These are phyloP conservation scores for Neurospora pannonica DNA, from an alignment of 495 filamentous ascomycete genomes.

Conservation along the genomic window DNA sequence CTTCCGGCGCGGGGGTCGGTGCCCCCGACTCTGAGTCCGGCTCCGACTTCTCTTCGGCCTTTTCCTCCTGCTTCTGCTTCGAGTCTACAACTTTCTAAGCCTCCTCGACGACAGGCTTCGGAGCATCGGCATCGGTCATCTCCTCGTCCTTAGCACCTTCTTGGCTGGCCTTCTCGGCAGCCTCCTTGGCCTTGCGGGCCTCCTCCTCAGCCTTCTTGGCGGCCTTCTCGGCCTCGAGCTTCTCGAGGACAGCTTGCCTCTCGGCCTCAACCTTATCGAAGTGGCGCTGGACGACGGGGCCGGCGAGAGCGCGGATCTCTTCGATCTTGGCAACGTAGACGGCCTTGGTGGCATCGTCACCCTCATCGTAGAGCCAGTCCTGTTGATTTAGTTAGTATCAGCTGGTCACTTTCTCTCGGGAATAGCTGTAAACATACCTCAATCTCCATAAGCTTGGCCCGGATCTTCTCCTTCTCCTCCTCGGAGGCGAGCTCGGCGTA, in stretches of 20 bases:
- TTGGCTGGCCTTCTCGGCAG: conserved; percentile 25
- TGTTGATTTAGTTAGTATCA: conserved; percentile 25
- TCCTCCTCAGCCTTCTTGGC: conserved; percentile 68
- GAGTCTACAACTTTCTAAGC: conserved; percentile 1
- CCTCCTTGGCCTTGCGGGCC: conserved; percentile 37
- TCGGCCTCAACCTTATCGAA: conserved; percentile 90
- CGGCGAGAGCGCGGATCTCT: conserved; percentile 83
- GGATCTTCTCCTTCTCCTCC: conserved; percentile 82
- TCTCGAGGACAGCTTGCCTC: conserved; percentile 64
- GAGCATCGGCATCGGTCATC: conserved; percentile 46
- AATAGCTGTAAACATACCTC: too few species aligned
- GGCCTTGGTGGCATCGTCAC: conserved; percentile 89
- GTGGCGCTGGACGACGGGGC: conserved; percentile 89
- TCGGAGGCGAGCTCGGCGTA: conserved; percentile 84
- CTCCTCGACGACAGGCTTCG: conserved; percentile 36
- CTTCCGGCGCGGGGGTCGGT: conserved; percentile 28
- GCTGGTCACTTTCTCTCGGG: neutral
- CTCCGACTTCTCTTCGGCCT: neutral
- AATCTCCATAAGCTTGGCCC: conserved; percentile 63
- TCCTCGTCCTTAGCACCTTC: conserved; percentile 40
- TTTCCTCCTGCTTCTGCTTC: neutral
- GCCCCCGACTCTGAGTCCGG: neutral
- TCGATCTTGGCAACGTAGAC: conserved; percentile 91
- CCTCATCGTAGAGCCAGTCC: conserved; percentile 99
- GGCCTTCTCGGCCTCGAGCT: conserved; percentile 72